A percentile compares a stretch with the other conserved stretches of the same genome.
Evolutionary conservation across 345 rosid genomes (phyloP).

Genomic region (Cardiospermum halicacabum): DNA sequence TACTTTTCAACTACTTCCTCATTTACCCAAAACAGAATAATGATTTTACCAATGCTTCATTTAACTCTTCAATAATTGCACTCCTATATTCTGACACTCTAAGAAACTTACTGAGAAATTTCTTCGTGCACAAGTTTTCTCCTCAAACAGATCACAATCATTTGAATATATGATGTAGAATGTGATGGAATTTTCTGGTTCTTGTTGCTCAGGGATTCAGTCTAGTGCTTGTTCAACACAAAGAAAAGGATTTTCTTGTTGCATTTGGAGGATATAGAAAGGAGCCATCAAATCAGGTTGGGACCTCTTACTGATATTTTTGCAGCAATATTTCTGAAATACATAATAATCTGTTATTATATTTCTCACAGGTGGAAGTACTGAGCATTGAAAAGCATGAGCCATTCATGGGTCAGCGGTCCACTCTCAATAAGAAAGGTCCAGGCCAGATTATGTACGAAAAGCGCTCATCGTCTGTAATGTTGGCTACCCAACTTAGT

Average conservation of each 20-base stretch:
- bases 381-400: conserved; percentile 70
- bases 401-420: conserved; percentile 38
- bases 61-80: no score
- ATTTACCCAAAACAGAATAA: no score
- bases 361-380: conserved; percentile 61
- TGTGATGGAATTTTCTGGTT: background rate
- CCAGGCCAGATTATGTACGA: conserved; percentile 43
- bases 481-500: conserved; percentile 40
- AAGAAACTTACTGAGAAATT: no score
- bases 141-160: no score
- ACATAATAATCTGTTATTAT: conserved; percentile 1
- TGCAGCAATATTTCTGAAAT: background rate
- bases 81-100: no score
- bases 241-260: conserved; percentile 87
- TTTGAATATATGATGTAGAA: background rate
- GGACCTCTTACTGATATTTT: conserved; percentile 15
- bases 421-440: conserved; percentile 43
- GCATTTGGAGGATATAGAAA: conserved; percentile 88
- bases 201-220: conserved; percentile 68
- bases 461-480: conserved; percentile 51
- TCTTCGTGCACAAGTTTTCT: no score
- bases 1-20: no score
- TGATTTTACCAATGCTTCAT: no score
- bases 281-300: conserved; percentile 94
- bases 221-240: conserved; percentile 79